A percentile compares a stretch with the other conserved stretches of the same genome.
Conservation (phyloP, 148 eudicot species). For the Linanthus parryae region DNA sequence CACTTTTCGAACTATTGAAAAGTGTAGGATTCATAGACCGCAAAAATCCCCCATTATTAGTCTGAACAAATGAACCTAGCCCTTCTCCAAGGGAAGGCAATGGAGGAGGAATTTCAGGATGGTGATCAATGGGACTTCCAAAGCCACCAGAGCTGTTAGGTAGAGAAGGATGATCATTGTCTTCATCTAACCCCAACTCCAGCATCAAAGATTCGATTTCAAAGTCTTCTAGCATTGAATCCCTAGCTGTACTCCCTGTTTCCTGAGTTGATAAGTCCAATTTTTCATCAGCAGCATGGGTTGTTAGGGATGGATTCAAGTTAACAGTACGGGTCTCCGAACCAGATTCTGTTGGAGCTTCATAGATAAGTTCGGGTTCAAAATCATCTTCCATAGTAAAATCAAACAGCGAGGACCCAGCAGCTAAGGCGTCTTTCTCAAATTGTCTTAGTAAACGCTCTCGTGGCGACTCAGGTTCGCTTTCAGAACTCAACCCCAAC, state of each 20-base stretch:
- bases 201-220: conserved; percentile 86
- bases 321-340: conserved; percentile 22
- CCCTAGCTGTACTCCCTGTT: conserved; percentile 39
- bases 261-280: conserved; percentile 19
- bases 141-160: conserved; percentile 48
- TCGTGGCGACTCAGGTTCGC: conserved; percentile 79
- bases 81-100: conserved; percentile 88
- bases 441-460: conserved; percentile 71
- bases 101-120: conserved; percentile 44
- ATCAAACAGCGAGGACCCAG: conserved; percentile 52
- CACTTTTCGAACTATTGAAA: conserved; percentile 52
- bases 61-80: conserved; percentile 52
- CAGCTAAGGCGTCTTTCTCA: conserved; percentile 68
- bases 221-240: conserved; percentile 54
- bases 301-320: conserved; percentile 18
- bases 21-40: conserved; percentile 73
- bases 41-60: conserved; percentile 74
- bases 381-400: conserved; percentile 30
- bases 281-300: conserved; percentile 13
- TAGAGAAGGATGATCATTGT: conserved; percentile 48
- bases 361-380: conserved; percentile 22
- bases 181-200: conserved; percentile 80
- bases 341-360: conserved; percentile 26
- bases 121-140: conserved; percentile 67
- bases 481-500: conserved; percentile 44